These are phyloP conservation scores for Globisporangium emineosum DNA, from an alignment of 352 stramenopile genomes.

Conservation along the genomic window DNA sequence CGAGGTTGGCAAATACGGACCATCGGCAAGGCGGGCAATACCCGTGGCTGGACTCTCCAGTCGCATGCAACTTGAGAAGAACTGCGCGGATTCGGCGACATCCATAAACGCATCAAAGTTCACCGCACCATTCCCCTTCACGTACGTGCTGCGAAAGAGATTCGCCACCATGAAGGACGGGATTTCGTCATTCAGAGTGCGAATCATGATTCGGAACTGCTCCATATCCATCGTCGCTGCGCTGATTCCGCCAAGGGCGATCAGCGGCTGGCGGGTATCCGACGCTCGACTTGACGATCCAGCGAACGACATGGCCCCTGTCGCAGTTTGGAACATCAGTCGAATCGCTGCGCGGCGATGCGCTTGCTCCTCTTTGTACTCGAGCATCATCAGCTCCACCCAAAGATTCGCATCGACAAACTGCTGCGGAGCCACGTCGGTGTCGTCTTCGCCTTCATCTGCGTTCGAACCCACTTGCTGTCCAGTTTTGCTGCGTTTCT, in stretches of 20 bases:
- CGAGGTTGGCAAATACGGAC: constrained; percentile 21
- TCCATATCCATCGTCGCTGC: constrained; percentile 85
- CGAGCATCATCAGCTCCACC: constrained; percentile 86
- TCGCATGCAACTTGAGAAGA: constrained; percentile 87
- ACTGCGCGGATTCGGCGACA: constrained; percentile 74
- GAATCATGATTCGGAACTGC: constrained; percentile 88
- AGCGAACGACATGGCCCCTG: not conserved
- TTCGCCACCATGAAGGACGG: constrained; percentile 56
- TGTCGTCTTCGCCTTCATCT: constrained; percentile 14
- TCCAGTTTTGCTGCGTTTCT: constrained; percentile 1
- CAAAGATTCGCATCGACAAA: constrained; percentile 79
- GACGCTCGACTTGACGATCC: not conserved
- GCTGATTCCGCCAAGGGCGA: not conserved
- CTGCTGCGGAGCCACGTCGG: constrained; percentile 21
- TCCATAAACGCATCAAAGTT: constrained; percentile 89
- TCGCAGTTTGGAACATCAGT: constrained; percentile 92
- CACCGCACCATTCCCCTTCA: constrained; percentile 66
- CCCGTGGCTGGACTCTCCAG: constrained; percentile 58
- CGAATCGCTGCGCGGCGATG: constrained; percentile 87
- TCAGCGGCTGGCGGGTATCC: not conserved
- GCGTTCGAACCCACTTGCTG: not conserved
- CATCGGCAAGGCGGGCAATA: constrained; percentile 33
- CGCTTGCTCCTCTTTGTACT: constrained; percentile 92
- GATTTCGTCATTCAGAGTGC: constrained; percentile 76
- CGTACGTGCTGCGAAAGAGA: constrained; percentile 66